Percentiles rank a stretch among this genome's conserved stretches.
phyloP scores from a whole-genome alignment of 2,329 filamentous ascomycete species.

The Botrytis galanthina region DNA sequence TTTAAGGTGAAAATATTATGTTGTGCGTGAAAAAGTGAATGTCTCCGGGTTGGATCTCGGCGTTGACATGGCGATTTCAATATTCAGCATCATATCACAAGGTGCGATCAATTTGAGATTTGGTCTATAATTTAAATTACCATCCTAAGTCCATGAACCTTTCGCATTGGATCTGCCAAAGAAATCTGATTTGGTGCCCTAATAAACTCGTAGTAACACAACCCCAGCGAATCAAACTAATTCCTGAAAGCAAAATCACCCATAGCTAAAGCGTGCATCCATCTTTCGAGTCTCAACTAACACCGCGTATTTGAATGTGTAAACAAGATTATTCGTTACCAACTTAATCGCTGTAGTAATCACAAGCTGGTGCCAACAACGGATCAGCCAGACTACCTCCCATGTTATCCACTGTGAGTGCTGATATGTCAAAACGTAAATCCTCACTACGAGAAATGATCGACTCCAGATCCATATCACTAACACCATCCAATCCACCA shows the following conservation, averaged over 20 bases:
- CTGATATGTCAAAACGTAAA: background rate
- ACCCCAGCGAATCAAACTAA: background rate
- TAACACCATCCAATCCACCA: background rate
- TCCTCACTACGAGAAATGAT: background rate
- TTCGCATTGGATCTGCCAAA: background rate
- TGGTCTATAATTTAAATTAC: background rate
- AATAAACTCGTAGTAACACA: background rate
- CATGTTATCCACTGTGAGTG: background rate
- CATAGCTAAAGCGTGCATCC: too few relatives aligned
- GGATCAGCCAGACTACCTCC: background rate
- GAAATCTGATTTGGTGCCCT: too few relatives aligned
- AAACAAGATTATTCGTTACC: background rate
- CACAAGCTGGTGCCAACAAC: background rate
- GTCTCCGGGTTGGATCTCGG: background rate
- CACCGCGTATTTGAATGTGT: accelerated
- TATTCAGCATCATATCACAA: background rate
- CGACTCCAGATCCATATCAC: background rate
- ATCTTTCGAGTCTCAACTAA: too few relatives aligned
- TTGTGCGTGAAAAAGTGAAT: too few relatives aligned
- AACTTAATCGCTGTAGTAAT: background rate
- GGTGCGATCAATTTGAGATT: too few relatives aligned
- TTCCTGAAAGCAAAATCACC: background rate
- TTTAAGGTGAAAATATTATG: background rate
- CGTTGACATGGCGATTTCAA: background rate
- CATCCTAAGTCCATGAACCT: background rate